A percentile compares a stretch with the other conserved stretches of the same genome.
Evolutionary conservation across 345 rosid genomes (phyloP).

Genomic region (Cardamine resedifolia): DNA sequence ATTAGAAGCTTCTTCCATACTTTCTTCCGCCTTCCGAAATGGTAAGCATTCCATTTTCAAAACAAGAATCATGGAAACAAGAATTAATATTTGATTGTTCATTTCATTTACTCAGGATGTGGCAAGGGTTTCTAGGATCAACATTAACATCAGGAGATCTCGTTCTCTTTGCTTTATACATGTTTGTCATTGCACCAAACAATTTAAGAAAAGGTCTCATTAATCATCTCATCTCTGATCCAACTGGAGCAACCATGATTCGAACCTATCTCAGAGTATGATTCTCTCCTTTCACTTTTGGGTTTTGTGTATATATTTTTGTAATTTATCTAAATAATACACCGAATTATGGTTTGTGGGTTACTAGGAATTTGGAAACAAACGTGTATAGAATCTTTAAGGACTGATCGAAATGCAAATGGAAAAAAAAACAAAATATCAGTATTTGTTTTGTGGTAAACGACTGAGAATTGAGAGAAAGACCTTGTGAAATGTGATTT

Average conservation of each 20-base stretch:
- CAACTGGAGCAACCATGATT: constrained; percentile 89
- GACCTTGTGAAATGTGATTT: neutral
- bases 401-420: constrained; percentile 7
- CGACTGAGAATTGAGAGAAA: neutral
- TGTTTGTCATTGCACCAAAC: constrained; percentile 84
- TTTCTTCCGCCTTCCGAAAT: constrained; percentile 84
- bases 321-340: constrained; percentile 3
- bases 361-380: constrained; percentile 19
- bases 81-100: neutral
- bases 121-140: constrained; percentile 92
- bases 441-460: constrained; percentile 18
- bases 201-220: constrained; percentile 70
- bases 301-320: constrained; percentile 12
- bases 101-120: constrained; percentile 62
- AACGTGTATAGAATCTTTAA: constrained; percentile 24
- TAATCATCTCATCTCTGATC: constrained; percentile 80
- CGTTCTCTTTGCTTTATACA: constrained; percentile 68
- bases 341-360: neutral
- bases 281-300: constrained; percentile 5
- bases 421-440: neutral
- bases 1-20: constrained; percentile 74
- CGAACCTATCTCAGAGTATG: constrained; percentile 66
- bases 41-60: constrained; percentile 46
- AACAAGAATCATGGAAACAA: constrained; percentile 4
- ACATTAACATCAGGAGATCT: constrained; percentile 87